phyloP scores from a whole-genome alignment of 176 grass and related monocot genomes.

The Oryza glaberrima region DNA sequence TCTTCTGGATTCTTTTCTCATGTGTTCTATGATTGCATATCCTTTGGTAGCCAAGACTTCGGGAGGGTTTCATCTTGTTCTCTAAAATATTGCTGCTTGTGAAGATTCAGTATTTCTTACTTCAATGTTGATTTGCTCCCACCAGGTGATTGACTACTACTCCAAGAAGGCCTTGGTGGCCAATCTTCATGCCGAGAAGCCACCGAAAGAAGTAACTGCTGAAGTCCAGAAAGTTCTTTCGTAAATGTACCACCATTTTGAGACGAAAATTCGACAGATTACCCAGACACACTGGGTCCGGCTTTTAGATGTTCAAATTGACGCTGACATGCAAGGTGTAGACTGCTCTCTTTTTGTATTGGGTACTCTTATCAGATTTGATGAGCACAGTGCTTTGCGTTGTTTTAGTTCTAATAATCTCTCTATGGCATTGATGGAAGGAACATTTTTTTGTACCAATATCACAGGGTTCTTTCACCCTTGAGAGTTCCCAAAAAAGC shows the following conservation, averaged over 20 bases:
- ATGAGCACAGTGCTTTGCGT: constrained; percentile 26
- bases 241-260: constrained; percentile 35
- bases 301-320: constrained; percentile 36
- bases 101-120: neutral
- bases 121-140: constrained; percentile 3
- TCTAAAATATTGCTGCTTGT: neutral
- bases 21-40: neutral
- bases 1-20: neutral
- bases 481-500: neutral
- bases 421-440: constrained; percentile 20
- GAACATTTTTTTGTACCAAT: constrained; percentile 22
- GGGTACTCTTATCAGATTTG: constrained; percentile 35
- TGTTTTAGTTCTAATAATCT: constrained; percentile 52
- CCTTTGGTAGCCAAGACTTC: neutral
- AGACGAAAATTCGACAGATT: constrained; percentile 11
- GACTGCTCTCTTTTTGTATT: constrained; percentile 12
- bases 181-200: constrained; percentile 72
- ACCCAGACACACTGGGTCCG: neutral
- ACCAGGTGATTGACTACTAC: constrained; percentile 75
- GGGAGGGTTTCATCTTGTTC: neutral
- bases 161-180: constrained; percentile 62
- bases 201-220: constrained; percentile 59
- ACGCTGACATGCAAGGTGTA: constrained; percentile 44
- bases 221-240: constrained; percentile 66
- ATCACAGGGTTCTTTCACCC: neutral